Conservation (phyloP, 2,329 filamentous ascomycete genomes). For the Aquanectria penicillioides region DNA sequence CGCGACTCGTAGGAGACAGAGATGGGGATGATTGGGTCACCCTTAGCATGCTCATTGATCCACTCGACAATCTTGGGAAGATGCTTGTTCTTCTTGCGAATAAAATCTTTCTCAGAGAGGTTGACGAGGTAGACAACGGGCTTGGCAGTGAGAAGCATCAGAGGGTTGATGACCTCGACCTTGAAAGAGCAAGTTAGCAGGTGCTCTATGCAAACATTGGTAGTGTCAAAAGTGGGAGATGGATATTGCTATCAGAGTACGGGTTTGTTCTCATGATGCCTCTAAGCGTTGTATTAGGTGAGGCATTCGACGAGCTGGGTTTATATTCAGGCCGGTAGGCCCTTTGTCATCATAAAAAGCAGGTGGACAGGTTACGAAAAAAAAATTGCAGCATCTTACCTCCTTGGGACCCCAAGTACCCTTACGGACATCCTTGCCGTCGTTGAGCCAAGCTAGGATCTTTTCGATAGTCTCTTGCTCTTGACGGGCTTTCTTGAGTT, state of each 20-base stretch:
- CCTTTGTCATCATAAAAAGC: conserved; percentile 94
- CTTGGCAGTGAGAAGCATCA: conserved; percentile 95
- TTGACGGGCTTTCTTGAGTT: conserved; percentile 97
- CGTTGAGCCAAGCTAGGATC: conserved; percentile 82
- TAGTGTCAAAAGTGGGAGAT: conserved; percentile 12
- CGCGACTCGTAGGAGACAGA: conserved; percentile 95
- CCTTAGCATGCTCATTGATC: conserved; percentile 89
- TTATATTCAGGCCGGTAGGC: conserved; percentile 90
- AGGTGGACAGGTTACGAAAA: conserved; percentile 24
- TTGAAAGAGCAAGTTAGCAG: conserved; percentile 53
- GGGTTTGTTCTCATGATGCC: conserved; percentile 83
- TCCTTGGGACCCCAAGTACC: conserved; percentile 92
- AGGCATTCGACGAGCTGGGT: conserved; percentile 99
- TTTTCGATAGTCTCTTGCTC: conserved; percentile 95
- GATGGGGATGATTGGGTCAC: conserved; percentile 92
- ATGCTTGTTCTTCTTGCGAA: conserved; percentile 99
- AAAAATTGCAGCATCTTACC: conserved; percentile 69
- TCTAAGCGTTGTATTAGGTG: conserved; percentile 76
- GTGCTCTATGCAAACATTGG: conserved; percentile 12
- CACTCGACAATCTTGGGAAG: conserved; percentile 92
- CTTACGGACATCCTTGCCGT: conserved; percentile 93
- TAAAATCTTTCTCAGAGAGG: conserved; percentile 94
- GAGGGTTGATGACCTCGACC: conserved; percentile 97
- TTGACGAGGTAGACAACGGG: conserved; percentile 98
- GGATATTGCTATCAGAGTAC: conserved; percentile 68